These are phyloP conservation scores for Fusarium illudens DNA, from an alignment of 2,329 filamentous ascomycete genomes.

Conservation along the genomic window DNA sequence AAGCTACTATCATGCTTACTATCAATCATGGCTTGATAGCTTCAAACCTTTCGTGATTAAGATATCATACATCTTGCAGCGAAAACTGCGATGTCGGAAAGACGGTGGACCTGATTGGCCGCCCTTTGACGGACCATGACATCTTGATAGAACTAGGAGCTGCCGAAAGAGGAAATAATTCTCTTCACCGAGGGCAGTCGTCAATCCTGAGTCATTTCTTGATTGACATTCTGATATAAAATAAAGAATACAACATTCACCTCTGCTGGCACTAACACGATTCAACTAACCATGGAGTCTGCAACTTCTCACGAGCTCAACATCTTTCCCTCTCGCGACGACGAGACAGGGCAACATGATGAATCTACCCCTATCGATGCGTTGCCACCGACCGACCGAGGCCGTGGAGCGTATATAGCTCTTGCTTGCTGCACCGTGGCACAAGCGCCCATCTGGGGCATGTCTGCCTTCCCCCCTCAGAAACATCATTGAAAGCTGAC, in stretches of 20 bases:
- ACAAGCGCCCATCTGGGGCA: conserved; percentile 48
- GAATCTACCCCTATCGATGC: conserved; percentile 10
- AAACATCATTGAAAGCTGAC: not conserved
- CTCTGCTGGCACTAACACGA: not conserved
- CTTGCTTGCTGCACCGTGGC: conserved; percentile 45
- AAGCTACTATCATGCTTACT: too few species aligned
- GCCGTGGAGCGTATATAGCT: conserved; percentile 42
- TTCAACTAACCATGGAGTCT: conserved; percentile 9
- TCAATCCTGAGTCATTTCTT: conserved; percentile 8
- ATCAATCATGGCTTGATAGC: not conserved
- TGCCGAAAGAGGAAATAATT: conserved; percentile 17
- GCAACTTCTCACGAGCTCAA: conserved; percentile 23
- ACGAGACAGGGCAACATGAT: not conserved
- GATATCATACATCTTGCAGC: not conserved
- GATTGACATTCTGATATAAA: not conserved
- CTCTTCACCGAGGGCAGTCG: conserved; percentile 17
- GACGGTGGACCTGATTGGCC: conserved; percentile 16
- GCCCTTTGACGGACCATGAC: conserved; percentile 15
- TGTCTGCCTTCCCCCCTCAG: not conserved
- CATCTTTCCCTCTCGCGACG: not conserved
- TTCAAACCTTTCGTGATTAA: not conserved
- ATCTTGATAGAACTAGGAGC: conserved; percentile 11
- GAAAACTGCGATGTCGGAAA: conserved; percentile 36
- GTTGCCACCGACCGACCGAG: conserved; percentile 44
- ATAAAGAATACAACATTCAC: not conserved